Conservation (phyloP, 495 filamentous ascomycete genomes). For the Penicillium paradoxum region DNA sequence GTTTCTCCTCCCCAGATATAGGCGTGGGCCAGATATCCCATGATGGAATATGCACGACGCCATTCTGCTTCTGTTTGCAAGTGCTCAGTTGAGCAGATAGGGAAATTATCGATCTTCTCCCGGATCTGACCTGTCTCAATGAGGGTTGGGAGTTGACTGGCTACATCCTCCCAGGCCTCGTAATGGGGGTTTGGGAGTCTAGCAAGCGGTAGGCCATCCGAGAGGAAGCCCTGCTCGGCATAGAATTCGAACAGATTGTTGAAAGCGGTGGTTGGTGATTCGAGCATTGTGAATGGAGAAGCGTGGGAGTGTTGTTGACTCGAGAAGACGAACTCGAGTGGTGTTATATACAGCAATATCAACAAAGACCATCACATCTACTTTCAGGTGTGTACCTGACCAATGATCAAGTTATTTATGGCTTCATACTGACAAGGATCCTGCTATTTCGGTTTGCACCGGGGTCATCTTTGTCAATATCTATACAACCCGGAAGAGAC, state of each 20-base stretch:
- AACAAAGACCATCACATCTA: not conserved
- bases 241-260: constrained; percentile 53
- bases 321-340: not conserved
- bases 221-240: constrained; percentile 81
- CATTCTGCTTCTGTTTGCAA: constrained; percentile 79
- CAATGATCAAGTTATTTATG: not conserved
- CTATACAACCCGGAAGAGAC: constrained; percentile 22
- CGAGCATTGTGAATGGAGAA: constrained; percentile 57
- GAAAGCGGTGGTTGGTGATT: constrained; percentile 60
- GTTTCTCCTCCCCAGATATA: constrained; percentile 93
- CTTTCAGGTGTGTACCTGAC: not conserved
- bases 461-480: constrained; percentile 9
- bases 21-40: constrained; percentile 82
- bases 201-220: constrained; percentile 67
- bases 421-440: not conserved
- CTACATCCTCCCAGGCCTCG: constrained; percentile 78
- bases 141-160: constrained; percentile 68
- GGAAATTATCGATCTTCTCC: constrained; percentile 66
- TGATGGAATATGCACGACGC: constrained; percentile 80
- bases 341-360: not conserved
- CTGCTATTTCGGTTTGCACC: constrained; percentile 15
- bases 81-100: constrained; percentile 68
- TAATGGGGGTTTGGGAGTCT: constrained; percentile 79
- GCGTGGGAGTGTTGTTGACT: not conserved
- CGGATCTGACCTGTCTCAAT: constrained; percentile 71